A percentile compares a stretch with the other conserved stretches of the same genome.
Evolutionary conservation across 257 asterid genomes (phyloP).

Genomic region (Mentha longifolia): DNA sequence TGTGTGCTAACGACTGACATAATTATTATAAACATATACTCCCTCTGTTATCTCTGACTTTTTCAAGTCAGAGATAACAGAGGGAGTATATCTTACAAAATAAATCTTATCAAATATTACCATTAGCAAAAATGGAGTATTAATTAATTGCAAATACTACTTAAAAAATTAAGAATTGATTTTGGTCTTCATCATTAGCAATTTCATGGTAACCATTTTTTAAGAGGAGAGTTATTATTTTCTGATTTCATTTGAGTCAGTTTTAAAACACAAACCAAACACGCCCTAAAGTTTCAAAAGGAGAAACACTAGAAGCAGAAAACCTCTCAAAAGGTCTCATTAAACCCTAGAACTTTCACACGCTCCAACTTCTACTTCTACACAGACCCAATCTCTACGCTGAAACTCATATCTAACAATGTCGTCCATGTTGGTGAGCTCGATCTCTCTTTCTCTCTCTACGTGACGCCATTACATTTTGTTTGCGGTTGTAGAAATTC

Average conservation of each 20-base stretch:
- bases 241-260: background rate
- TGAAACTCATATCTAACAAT: constrained; percentile 34
- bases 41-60: too few species aligned
- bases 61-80: too few species aligned
- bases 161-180: too few species aligned
- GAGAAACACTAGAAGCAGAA: background rate
- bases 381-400: constrained; percentile 8
- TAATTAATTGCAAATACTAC: too few species aligned
- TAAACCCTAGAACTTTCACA: constrained; percentile 41
- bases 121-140: too few species aligned
- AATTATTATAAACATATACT: too few species aligned
- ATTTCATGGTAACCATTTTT: too few species aligned
- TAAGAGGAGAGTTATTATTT: too few species aligned
- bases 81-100: too few species aligned
- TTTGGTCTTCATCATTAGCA: too few species aligned
- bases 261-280: constrained; percentile 14
- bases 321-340: constrained; percentile 4
- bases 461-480: background rate
- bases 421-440: constrained; percentile 52
- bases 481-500: background rate
- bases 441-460: constrained; percentile 24
- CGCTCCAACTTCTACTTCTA: constrained; percentile 12
- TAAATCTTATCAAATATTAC: too few species aligned
- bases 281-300: constrained; percentile 27
- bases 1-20: too few species aligned